phyloP scores from a whole-genome alignment of 2,329 filamentous ascomycete species.

The Epichloe festucae region DNA sequence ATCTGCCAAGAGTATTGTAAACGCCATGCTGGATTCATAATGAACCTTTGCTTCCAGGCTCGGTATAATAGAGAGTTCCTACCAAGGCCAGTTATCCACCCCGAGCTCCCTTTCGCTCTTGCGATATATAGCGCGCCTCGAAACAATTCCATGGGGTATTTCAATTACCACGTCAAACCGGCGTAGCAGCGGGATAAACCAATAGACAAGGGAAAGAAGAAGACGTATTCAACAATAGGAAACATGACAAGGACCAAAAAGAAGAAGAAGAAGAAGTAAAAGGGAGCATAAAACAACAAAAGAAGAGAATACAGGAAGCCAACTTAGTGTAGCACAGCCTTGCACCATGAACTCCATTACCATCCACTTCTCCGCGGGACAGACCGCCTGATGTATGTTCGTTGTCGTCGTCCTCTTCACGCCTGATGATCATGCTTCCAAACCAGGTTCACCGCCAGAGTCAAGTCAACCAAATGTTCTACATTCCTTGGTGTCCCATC shows the following conservation, averaged over 20 bases:
- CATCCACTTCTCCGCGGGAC: background rate
- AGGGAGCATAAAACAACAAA: background rate
- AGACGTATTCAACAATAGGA: background rate
- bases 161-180: constrained; percentile 12
- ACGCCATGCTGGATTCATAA: constrained; percentile 11
- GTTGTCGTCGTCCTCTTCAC: background rate
- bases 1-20: background rate
- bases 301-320: constrained; percentile 5
- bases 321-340: background rate
- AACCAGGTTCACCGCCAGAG: background rate
- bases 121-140: constrained; percentile 7
- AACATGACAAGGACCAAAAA: background rate
- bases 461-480: constrained; percentile 7
- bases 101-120: background rate
- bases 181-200: background rate
- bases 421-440: background rate
- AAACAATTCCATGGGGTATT: constrained; percentile 21
- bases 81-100: background rate
- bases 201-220: background rate
- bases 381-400: background rate
- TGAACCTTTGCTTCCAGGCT: constrained; percentile 6
- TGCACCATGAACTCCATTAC: constrained; percentile 3
- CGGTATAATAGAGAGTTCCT: background rate
- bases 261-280: background rate
- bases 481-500: constrained; percentile 39